Evolutionary conservation across 202 grass and related monocot genomes (phyloP), one percentile per base, ranked within the genome.

Genomic region (Elaeis oleifera): DNA sequence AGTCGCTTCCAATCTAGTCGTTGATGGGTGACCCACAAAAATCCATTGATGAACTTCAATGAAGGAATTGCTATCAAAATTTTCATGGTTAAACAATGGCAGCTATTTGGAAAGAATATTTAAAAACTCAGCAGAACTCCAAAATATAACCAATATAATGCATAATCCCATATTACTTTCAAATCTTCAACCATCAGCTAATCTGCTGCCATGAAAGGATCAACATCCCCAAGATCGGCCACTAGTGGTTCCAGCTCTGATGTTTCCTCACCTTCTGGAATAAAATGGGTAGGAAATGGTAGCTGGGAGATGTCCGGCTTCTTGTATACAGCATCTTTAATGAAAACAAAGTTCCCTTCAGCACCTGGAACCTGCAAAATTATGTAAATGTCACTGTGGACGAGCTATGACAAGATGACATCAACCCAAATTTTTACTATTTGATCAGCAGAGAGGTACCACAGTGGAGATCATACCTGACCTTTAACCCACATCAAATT

Each of bases 401-500:
- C 9, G 32, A 7, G 32, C 32, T 36, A 36, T 2, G 8, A 1
- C 32, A 8, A 9, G 6, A 36, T 36, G 6, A 36, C 32, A 36
- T 69, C n/a, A 68, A 64, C 50, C 20, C 82, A 16, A 58, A 61
- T 16, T 58, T 23, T 3, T 67, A 29, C 2, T 62, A 59, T 49
- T 53, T 44, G 59, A 50, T 17, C 8, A 55, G 19, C 25, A 57
- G n/a, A 24, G 3, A 55, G 55, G n/a, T 7, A 56, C 59, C 56
- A 36, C 31, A 1, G 32, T 52, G 19, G 64, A 19, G 24, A 50
- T 57, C 57, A 65, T 83, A 99, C 94, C 88, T 99, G 94, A 63
- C 94, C 94, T 84, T 79, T 99, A 59, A 94, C 71, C 82, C 82
- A 94, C 54, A 99, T 82, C 14, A 99, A 80, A 64, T 99, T 99